phyloP scores from a whole-genome alignment of 2,329 filamentous ascomycete species.

The Aspergillus aculeatinus region DNA sequence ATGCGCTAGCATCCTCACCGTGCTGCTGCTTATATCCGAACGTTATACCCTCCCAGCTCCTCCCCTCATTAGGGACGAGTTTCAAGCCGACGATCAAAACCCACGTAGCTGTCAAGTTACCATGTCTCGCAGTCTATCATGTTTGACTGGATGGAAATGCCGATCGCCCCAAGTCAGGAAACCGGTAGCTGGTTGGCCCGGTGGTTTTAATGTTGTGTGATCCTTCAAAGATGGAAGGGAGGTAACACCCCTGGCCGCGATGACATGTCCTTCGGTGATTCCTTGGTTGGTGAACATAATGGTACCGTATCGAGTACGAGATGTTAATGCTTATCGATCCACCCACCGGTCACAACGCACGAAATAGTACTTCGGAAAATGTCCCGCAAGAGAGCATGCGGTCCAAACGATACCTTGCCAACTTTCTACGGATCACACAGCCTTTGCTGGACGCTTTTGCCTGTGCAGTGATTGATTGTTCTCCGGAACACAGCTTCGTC shows the following conservation, averaged over 20 bases:
- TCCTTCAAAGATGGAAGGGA: not conserved
- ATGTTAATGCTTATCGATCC: not conserved
- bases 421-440: not conserved
- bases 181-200: not conserved
- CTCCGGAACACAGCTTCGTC: not conserved
- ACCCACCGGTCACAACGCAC: not conserved
- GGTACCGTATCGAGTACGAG: not conserved
- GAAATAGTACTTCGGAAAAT: not conserved
- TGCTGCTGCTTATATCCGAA: not conserved
- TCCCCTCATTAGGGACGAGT: not conserved
- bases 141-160: not conserved
- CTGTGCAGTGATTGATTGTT: not conserved
- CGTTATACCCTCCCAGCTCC: not conserved
- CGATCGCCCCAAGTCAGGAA: not conserved
- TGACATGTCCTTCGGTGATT: not conserved
- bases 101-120: not conserved
- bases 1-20: not conserved
- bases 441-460: not conserved
- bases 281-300: not conserved
- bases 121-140: not conserved
- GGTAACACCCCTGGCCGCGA: not conserved
- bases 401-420: not conserved
- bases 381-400: not conserved
- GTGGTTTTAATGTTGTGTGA: not conserved
- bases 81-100: not conserved